phyloP scores from a whole-genome alignment of 2,329 filamentous ascomycete genomes.

The Tolypocladium amazonense region DNA sequence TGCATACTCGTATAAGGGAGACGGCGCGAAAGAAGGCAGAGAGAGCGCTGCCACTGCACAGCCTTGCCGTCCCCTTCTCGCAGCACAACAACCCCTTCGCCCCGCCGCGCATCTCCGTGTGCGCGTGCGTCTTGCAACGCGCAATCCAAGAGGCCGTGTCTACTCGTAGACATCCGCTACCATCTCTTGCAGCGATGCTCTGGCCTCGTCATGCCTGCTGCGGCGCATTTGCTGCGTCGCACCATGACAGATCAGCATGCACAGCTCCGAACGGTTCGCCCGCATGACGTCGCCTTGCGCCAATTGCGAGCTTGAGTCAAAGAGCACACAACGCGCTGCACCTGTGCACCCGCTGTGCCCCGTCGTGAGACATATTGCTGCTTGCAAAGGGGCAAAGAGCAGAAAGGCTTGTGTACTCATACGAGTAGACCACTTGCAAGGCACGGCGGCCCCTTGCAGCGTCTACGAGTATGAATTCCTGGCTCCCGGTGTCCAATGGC shows the following conservation, averaged over 20 bases:
- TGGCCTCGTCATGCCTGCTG: neutral
- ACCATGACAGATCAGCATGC: neutral
- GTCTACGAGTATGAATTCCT: neutral
- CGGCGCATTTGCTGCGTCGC: neutral
- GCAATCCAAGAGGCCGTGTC: neutral
- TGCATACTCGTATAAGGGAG: too few species aligned
- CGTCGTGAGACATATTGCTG: neutral
- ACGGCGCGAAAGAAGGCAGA: neutral
- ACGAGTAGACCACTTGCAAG: neutral
- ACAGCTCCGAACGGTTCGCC: neutral
- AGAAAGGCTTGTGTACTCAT: neutral
- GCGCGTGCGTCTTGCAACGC: neutral
- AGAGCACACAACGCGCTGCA: neutral
- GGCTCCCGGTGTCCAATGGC: neutral
- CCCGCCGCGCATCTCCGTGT: neutral
- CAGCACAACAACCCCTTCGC: too few species aligned
- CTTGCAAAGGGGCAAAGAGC: neutral
- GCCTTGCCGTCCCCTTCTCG: neutral
- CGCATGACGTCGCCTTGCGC: neutral
- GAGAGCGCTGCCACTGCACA: neutral
- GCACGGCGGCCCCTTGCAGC: neutral
- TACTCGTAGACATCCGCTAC: neutral
- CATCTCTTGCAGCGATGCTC: neutral
- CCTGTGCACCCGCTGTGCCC: neutral
- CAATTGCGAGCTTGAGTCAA: neutral